Evolutionary conservation across 192 early-diverging fungal species (phyloP), one percentile per base, ranked within the genome.

Genomic region (Bifiguratus adelaidae): DNA sequence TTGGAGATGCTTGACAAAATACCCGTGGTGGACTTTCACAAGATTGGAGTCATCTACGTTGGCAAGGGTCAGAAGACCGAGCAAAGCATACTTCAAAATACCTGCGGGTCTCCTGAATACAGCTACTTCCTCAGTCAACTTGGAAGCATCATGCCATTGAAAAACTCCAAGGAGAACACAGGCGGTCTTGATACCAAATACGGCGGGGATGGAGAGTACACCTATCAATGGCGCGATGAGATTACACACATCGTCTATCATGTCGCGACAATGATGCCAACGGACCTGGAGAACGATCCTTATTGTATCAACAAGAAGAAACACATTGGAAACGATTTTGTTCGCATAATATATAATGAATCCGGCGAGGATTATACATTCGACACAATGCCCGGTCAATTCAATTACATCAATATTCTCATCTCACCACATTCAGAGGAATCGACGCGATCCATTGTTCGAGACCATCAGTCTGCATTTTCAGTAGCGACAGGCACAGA

Each of bases 251-350:
- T 92, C 19, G 77, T 93, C 9, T 99, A 95, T 65, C 95, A 99
- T 53, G 80, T 81, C 4, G 81, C 91, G 11, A 97, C 92, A 13
- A 73, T 99, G 53, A 96, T 99, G 91, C 95, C 95, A 0, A 89
- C 74, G 0, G 60, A 77, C 36, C 58, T 75, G 1, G 65, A 70
- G 30, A 77, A 77, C 36, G 93, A 99, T 60, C 78, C 83, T 37
- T 65, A 77, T 36, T 76, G 88, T 55, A 83, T 75, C 50, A 58
- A 59, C 12, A 99, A 99, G 55, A 99, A 99, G 68, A 69, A 90
- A 22, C 91, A 95, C 56, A 92, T 99, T 52, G 95, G 92, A 32
- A 99, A 99, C 57, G 92, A 99, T 65, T 96, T 81, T 68, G 88
- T 99, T 40, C 80, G 81, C 26, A 85, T 99, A 51, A 80, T 95